Evolutionary conservation across 2,329 filamentous ascomycete genomes (phyloP), one percentile per base, ranked within the genome.

Genomic region (Colletotrichum nymphaeae): DNA sequence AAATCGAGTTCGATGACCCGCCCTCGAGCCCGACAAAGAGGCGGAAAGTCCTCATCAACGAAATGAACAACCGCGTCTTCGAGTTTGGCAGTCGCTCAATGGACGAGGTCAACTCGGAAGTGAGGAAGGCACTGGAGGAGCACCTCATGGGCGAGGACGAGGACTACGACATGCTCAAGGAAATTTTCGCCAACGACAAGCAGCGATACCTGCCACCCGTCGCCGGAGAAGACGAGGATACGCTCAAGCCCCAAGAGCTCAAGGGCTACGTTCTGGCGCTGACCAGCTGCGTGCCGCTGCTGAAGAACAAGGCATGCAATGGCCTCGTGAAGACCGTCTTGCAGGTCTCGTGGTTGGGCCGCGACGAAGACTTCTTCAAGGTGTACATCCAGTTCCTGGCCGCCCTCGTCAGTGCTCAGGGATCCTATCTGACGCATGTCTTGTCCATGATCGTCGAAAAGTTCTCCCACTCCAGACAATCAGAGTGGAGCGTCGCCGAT

Each of bases 361-460:
- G 91, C 69, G 90, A 93, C 74, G 88, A 90, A 32, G 85, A 87
- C 46, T 94, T 94, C 78, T 87, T 91, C 69, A 89, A 90, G 77
- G 89, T 90, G 64, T 95, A 94, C 79, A 87, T 89, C 68, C 88
- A 91, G 78, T 93, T 94, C 76, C 83, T 94, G 28, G 89, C 90
- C 22, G 91, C 92, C 49, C 85, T 99, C 58, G 91, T 95, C 65
- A 97, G 94, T 73, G 93, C 95, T 0, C 94, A 98, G 78, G 93
- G 94, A 57, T 92, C 90, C 16, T 97, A 94, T 82, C 89, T 97
- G 42, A 88, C 88, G 26, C 87, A 90, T 24, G 92, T 97, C 52
- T 88, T 98, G 71, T 88, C 91, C 70, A 96, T 95, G 90, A 88
- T 98, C 73, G 92, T 97, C 68, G 89, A 91, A 73, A 93, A 95